A percentile compares a stretch with the other conserved stretches of the same genome.
Conservation (phyloP, 1,284 basidiomycete genomes). For the Sporisorium iseilematis-ciliati region DNA sequence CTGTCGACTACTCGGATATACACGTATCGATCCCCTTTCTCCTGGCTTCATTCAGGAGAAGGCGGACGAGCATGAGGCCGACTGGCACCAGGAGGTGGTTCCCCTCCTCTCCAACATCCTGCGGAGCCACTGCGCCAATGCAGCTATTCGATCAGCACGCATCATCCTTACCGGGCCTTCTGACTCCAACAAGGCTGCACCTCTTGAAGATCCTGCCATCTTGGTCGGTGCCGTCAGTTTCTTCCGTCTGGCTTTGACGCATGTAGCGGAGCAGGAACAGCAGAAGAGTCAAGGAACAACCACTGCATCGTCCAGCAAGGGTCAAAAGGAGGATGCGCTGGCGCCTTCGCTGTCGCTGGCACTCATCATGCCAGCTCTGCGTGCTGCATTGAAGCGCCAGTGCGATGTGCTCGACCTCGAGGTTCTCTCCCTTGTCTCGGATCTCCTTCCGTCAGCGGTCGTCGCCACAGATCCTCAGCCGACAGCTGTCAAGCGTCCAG, state of each 20-base stretch:
- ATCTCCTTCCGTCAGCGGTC: constrained; percentile 48
- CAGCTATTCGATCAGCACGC: constrained; percentile 57
- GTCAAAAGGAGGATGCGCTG: constrained; percentile 53
- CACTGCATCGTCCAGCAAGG: constrained; percentile 14
- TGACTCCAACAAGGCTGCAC: background rate
- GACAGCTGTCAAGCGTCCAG: constrained; percentile 6
- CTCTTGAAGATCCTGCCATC: constrained; percentile 53
- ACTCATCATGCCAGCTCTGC: constrained; percentile 60
- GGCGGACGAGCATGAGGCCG: constrained; percentile 25
- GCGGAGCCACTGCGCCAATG: constrained; percentile 65
- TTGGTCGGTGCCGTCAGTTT: constrained; percentile 64
- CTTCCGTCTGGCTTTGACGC: constrained; percentile 55
- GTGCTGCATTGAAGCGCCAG: constrained; percentile 59
- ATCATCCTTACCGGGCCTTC: constrained; percentile 34
- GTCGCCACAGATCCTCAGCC: constrained; percentile 8
- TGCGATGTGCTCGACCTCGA: constrained; percentile 62
- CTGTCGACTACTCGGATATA: constrained; percentile 62
- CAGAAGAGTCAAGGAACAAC: constrained; percentile 32
- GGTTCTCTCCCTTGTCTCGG: constrained; percentile 58
- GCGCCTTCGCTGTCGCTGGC: constrained; percentile 56
- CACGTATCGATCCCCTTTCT: constrained; percentile 33
- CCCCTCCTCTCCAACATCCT: constrained; percentile 62
- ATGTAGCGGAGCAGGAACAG: constrained; percentile 50
- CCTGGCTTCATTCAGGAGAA: constrained; percentile 34
- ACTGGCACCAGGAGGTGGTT: constrained; percentile 47